These are phyloP conservation scores for Aspergillus pseudotamarii DNA, from an alignment of 2,329 filamentous ascomycete genomes.

Conservation along the genomic window DNA sequence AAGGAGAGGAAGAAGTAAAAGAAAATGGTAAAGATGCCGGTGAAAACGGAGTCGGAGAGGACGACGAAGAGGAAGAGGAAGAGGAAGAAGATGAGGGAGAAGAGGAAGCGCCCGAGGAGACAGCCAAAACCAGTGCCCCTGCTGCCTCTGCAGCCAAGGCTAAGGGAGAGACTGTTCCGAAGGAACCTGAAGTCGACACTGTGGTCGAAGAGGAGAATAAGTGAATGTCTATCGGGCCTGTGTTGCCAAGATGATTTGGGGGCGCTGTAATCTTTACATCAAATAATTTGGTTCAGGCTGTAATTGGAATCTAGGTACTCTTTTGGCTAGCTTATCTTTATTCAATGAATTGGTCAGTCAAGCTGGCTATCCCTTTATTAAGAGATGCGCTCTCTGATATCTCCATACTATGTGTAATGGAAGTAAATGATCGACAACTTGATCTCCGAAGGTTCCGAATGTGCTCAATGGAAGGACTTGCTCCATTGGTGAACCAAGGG, in stretches of 20 bases:
- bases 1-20: constrained; percentile 16
- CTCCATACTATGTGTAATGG: background rate
- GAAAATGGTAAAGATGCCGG: constrained; percentile 24
- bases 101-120: constrained; percentile 32
- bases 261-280: background rate
- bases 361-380: background rate
- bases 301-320: background rate
- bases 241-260: background rate
- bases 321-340: background rate
- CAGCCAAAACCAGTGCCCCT: constrained; percentile 37
- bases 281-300: background rate
- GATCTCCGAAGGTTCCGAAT: background rate
- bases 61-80: constrained; percentile 21
- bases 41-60: constrained; percentile 20
- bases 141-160: constrained; percentile 36
- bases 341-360: background rate
- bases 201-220: constrained; percentile 34
- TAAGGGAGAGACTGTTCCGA: constrained; percentile 33
- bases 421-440: background rate
- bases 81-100: constrained; percentile 23
- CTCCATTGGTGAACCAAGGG: background rate
- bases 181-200: constrained; percentile 38
- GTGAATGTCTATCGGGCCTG: constrained; percentile 6
- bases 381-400: background rate
- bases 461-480: background rate